Evolutionary conservation across 2,329 filamentous ascomycete genomes (phyloP).

Genomic region (Juglanconis juglandina): DNA sequence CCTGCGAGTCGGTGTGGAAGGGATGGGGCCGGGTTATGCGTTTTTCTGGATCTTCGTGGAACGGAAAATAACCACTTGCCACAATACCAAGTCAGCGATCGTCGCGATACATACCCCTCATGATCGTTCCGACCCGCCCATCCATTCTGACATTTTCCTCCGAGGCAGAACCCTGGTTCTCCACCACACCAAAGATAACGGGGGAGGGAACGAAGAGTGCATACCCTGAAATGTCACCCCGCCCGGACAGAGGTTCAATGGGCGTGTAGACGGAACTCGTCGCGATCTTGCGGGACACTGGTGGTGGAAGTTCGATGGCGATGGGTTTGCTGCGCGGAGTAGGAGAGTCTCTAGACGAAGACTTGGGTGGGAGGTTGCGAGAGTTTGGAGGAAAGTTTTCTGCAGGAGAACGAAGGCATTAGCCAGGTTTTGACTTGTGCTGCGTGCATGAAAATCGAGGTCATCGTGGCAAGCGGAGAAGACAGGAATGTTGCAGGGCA

Average conservation of each 20-base stretch:
- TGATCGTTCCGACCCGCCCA: conserved; percentile 8
- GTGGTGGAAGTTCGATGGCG: conserved; percentile 47
- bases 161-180: neutral
- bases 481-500: neutral
- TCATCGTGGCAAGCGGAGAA: conserved; percentile 3
- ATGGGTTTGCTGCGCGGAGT: conserved; percentile 43
- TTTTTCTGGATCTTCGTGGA: conserved; percentile 52
- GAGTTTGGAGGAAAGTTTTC: conserved; percentile 13
- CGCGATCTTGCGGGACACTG: conserved; percentile 33
- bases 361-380: conserved; percentile 20
- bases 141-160: neutral
- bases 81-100: conserved; percentile 4
- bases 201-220: conserved; percentile 24
- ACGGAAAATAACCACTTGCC: conserved; percentile 56
- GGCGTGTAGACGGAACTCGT: conserved; percentile 40
- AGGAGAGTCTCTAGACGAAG: conserved; percentile 16
- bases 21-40: conserved; percentile 50
- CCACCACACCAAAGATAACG: neutral
- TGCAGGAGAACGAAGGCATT: neutral
- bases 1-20: conserved; percentile 37
- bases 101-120: conserved; percentile 15
- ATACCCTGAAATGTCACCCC: conserved; percentile 58
- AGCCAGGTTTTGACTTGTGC: neutral
- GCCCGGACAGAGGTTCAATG: conserved; percentile 51
- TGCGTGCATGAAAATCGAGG: conserved; percentile 9